Base-by-base conservation (phyloP, 2,329 filamentous ascomycete genomes). In the Penicillium sp. region DNA sequence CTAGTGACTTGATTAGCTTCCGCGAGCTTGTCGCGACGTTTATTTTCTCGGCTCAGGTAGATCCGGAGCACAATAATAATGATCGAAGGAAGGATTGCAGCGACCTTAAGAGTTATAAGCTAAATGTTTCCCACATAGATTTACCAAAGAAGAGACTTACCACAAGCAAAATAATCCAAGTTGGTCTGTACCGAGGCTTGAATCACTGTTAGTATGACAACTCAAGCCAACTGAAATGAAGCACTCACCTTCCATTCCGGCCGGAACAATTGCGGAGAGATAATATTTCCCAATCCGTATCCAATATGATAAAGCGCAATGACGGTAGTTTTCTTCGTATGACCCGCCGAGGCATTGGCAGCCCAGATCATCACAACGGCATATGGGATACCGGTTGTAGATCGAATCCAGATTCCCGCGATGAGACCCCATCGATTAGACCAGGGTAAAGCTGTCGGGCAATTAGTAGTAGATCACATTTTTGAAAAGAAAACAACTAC, bases 261-360 rank as follows among this genome's bases (percentile, higher is more conserved):
- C 52, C 73, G 71, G 56, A 79, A 79, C 0, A 75, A 74, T 54
- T 78, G 75, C 2, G 76, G 77, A 0, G 71, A 74, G 42, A 79
- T 78, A 42, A 78, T 77, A 59, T 78, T 79, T 10, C 77, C 77
- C 12, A 77, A 63, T 0, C 71, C 73, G 48, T 77, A 76, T 2
- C 71, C 72, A 25, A 76, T 72, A 40, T 68, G 65, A 53, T 68
- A 64, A 9, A 65, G 37, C 1, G 62, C 61, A 41, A 65, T 64
- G 5, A 64, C 59, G 0, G 76, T 78, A 2, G 77, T 73, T 59
- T 79, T 79, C 63, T 80, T 80, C 0, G 77, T 78, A 57, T 78
- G 76, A 1, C 77, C 74, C 0, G 74, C 73, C 1, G 70, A 72
- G 37, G 69, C 70, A 58, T 75, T 75, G 4, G 73, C 71, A 23